Base-by-base conservation (phyloP, 1,284 basidiomycete genomes). In the Vanrija sp. region DNA sequence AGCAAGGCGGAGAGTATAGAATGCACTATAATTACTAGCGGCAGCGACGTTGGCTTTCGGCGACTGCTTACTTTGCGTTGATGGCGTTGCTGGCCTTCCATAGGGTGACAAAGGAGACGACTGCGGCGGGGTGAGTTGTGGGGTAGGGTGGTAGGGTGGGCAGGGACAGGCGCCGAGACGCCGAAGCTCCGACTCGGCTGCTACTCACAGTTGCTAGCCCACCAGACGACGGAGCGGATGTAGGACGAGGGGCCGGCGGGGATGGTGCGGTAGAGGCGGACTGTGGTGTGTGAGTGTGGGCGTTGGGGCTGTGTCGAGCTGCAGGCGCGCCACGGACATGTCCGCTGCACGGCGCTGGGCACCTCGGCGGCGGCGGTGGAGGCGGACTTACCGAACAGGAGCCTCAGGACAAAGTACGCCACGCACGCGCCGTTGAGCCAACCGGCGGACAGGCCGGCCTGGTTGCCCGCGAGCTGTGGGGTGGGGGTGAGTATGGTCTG, bases 391-490 rank as follows among this genome's bases (percentile, higher is more conserved):
- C 67, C 63, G 52, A 64, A 71, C 0, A 63, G 19, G 47, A 58
- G 60, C 45, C 71, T 53, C 6, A 66, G 34, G 16, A 62, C 21
- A 49, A 74, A 64, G 62, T 71, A 74, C 7, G 43, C 42, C 29
- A 60, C 46, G 7, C 65, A 58, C 51, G 69, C 61, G 18, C 42
- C 58, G 63, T 70, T 74, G 67, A 74, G 70, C 46, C 53, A 70
- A 26, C 44, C 38, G 5, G 61, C 44, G 2, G 64, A 57, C 19
- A 74, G 50, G 23, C 68, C 69, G 10, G 58, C 65, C 4, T 50
- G 40, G 58, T 72, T 74, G 25, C 72, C 72, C 12, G 70, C 70
- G 45, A 74, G 55, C 69, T 71, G 48, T 15, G 38, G 6, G 16
- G 45, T 38, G 46, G 21, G 46, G 21, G 21, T 23, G 21, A 23